Percentiles rank a stretch among this genome's conserved stretches.
Evolutionary conservation across 768 basidiomycete species (phyloP).

Genomic region (Pleurotus pulmonarius): DNA sequence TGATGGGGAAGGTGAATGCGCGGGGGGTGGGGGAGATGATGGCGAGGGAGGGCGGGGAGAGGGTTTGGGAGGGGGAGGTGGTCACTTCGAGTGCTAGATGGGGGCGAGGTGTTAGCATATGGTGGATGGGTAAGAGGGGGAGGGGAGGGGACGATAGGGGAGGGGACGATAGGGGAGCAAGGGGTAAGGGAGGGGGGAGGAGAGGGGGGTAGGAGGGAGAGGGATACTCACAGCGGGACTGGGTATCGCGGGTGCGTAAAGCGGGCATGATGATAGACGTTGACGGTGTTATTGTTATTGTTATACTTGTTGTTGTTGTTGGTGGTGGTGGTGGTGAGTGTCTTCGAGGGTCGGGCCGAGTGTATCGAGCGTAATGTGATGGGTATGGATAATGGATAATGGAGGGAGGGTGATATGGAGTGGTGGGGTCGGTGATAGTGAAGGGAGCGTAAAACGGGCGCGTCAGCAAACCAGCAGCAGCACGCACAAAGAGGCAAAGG

Average conservation of each 20-base stretch:
- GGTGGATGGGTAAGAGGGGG: not conserved
- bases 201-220: not conserved
- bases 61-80: constrained; percentile 50
- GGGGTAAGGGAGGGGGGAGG: constrained; percentile 2
- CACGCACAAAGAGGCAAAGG: no score
- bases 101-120: constrained; percentile 11
- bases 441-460: no score
- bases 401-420: no score
- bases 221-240: constrained; percentile 38
- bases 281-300: not conserved
- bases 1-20: constrained; percentile 68
- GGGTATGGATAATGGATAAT: no score
- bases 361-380: no score
- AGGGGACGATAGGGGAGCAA: no score
- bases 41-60: constrained; percentile 47
- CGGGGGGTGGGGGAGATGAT: constrained; percentile 71
- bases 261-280: constrained; percentile 64
- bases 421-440: no score
- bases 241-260: constrained; percentile 75
- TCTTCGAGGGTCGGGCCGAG: no score
- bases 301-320: no score
- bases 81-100: constrained; percentile 72
- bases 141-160: not conserved
- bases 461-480: no score
- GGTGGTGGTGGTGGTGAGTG: no score